phyloP scores from a whole-genome alignment of 805 yeast species.

The Priceomyces carsonii region DNA sequence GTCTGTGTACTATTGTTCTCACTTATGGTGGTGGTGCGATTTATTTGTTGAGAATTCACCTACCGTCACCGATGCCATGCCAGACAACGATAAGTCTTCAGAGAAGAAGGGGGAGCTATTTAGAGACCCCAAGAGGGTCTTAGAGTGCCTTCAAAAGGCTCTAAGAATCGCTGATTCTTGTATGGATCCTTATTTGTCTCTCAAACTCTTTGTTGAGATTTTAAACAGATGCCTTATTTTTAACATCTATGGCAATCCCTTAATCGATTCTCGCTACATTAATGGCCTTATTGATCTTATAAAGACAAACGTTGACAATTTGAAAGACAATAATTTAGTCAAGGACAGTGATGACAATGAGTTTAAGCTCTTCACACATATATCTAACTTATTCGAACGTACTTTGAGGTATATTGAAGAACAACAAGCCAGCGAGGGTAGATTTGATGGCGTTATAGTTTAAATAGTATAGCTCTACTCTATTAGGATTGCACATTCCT shows the following conservation, averaged over 20 bases:
- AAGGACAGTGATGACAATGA: constrained; percentile 28
- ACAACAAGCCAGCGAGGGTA: constrained; percentile 68
- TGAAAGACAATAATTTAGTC: constrained; percentile 24
- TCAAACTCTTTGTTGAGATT: constrained; percentile 87
- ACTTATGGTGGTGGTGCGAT: constrained; percentile 91
- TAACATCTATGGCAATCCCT: constrained; percentile 74
- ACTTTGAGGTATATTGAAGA: constrained; percentile 69
- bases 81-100: constrained; percentile 11
- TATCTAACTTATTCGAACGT: constrained; percentile 52
- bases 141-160: constrained; percentile 89
- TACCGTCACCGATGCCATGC: constrained; percentile 17
- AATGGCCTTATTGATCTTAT: constrained; percentile 87
- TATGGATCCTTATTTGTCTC: constrained; percentile 72
- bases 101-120: constrained; percentile 22
- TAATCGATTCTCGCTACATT: constrained; percentile 72
- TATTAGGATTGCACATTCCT: neutral
- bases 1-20: constrained; percentile 83
- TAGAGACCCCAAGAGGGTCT: constrained; percentile 64
- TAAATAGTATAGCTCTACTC: constrained; percentile 4
- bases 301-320: constrained; percentile 57
- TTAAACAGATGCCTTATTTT: constrained; percentile 83
- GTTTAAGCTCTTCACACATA: constrained; percentile 26
- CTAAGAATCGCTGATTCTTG: constrained; percentile 92
- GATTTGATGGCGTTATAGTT: constrained; percentile 56
- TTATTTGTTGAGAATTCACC: constrained; percentile 32